Evolutionary conservation across 1,284 basidiomycete genomes (phyloP).

Genomic region (Boletus subluridellus): DNA sequence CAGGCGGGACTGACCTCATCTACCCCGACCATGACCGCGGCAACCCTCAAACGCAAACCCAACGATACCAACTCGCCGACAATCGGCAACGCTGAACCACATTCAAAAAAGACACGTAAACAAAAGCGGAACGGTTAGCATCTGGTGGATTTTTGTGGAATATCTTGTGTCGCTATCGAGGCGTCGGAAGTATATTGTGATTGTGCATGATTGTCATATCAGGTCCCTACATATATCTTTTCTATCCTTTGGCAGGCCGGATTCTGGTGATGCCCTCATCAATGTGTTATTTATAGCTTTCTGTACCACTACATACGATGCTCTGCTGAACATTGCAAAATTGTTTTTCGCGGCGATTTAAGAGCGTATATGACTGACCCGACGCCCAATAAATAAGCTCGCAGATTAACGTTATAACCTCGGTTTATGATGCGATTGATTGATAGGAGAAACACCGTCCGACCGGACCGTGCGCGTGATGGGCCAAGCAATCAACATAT

Average conservation of each 20-base stretch:
- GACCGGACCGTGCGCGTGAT: not conserved
- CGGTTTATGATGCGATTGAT: not conserved
- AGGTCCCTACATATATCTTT: conserved; percentile 28
- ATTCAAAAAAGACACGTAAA: conserved; percentile 50
- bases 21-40: conserved; percentile 51
- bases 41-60: conserved; percentile 65
- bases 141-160: conserved; percentile 31
- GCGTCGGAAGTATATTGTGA: conserved; percentile 33
- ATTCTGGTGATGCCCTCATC: conserved; percentile 28
- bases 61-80: conserved; percentile 53
- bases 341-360: conserved; percentile 9
- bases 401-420: conserved; percentile 9
- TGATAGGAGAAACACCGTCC: not conserved
- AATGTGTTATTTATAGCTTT: conserved; percentile 39
- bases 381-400: conserved; percentile 9
- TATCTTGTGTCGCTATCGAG: conserved; percentile 28
- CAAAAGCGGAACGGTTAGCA: conserved; percentile 37
- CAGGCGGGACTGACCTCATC: conserved; percentile 41
- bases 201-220: conserved; percentile 26
- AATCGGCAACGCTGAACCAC: conserved; percentile 44
- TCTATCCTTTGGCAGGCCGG: conserved; percentile 32
- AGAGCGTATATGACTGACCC: not conserved
- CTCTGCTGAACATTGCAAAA: conserved; percentile 22
- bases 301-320: conserved; percentile 32
- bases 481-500: conserved; percentile 11